Conservation (phyloP, 2,329 filamentous ascomycete species). For the Neofusicoccum sp. region DNA sequence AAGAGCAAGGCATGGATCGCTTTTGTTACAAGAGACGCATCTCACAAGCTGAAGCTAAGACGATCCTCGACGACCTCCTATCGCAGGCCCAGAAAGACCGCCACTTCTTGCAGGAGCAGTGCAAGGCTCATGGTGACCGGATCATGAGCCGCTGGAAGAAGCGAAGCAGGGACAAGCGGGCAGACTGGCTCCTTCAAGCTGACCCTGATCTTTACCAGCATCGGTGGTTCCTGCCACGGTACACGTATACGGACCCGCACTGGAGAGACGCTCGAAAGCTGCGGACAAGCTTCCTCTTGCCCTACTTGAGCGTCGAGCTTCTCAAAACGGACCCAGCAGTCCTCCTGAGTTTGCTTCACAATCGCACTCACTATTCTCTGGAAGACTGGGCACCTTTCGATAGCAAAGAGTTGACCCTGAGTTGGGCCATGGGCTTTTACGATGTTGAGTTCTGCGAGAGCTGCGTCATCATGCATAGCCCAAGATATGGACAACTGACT, state of each 20-base stretch:
- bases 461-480: slow-evolving; percentile 20
- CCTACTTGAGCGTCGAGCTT: slow-evolving; percentile 13
- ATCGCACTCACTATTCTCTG: slow-evolving; percentile 5
- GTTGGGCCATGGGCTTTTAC: slow-evolving; percentile 5
- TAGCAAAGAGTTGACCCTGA: background rate
- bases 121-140: slow-evolving; percentile 6
- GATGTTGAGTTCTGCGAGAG: slow-evolving; percentile 14
- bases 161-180: slow-evolving; percentile 14
- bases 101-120: background rate
- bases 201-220: slow-evolving; percentile 10
- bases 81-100: background rate
- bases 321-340: slow-evolving; percentile 8
- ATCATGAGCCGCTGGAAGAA: slow-evolving; percentile 21
- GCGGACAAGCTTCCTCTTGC: slow-evolving; percentile 10
- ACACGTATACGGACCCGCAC: background rate
- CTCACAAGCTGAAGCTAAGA: background rate
- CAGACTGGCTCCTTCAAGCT: background rate
- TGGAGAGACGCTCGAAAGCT: slow-evolving; percentile 9
- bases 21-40: background rate
- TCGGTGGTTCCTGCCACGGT: background rate
- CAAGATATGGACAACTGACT: slow-evolving; percentile 20
- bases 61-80: background rate
- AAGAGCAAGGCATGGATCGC: background rate
- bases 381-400: slow-evolving; percentile 19
- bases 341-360: slow-evolving; percentile 16